Conservation (phyloP, 1,284 basidiomycete species). For the Heterobasidion parviporum region DNA sequence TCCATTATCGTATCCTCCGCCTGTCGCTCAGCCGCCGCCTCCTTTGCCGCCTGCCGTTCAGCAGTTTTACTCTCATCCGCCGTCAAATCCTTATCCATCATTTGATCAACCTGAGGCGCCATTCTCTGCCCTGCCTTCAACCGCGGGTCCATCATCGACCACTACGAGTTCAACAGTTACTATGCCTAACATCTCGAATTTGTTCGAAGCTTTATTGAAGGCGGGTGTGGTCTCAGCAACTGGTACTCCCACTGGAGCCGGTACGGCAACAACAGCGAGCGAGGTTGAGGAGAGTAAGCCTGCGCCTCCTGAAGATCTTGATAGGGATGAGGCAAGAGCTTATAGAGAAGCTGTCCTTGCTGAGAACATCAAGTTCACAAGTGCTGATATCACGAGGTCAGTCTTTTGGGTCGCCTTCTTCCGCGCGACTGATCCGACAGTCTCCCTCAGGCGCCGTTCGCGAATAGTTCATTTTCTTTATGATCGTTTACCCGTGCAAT, state of each 20-base stretch:
- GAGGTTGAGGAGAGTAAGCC: conserved; percentile 14
- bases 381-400: conserved; percentile 68
- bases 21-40: conserved; percentile 13
- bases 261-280: conserved; percentile 23
- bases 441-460: conserved; percentile 45
- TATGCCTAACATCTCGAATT: conserved; percentile 38
- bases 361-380: conserved; percentile 62
- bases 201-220: conserved; percentile 62
- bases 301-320: conserved; percentile 21
- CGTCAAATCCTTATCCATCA: not conserved
- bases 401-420: conserved; percentile 13
- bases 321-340: conserved; percentile 40
- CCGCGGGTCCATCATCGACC: conserved; percentile 15
- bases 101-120: conserved; percentile 5
- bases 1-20: conserved; percentile 11
- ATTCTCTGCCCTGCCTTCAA: conserved; percentile 20
- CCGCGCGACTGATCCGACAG: not conserved
- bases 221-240: conserved; percentile 62
- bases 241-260: conserved; percentile 41
- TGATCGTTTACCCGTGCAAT: conserved; percentile 71
- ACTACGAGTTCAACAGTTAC: conserved; percentile 11
- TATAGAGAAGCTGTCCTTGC: conserved; percentile 71
- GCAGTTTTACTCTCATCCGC: conserved; percentile 1
- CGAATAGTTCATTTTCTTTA: conserved; percentile 63
- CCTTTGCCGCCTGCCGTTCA: conserved; percentile 9